Evolutionary conservation across 2,329 filamentous ascomycete genomes (phyloP), one percentile per base, ranked within the genome.

Genomic region (Penicillium griseofulvum): DNA sequence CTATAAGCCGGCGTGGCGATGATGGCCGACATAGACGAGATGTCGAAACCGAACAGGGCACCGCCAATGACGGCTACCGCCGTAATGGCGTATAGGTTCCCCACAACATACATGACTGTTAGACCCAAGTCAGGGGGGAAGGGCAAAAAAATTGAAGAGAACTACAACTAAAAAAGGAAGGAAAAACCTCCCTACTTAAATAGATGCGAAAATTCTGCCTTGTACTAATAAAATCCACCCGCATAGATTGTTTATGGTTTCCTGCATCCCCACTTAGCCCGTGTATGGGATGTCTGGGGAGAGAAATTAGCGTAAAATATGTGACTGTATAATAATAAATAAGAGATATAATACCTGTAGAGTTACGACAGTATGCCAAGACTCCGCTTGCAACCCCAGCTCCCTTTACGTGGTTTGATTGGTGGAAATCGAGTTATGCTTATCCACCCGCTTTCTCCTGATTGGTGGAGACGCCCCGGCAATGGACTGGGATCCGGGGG

Each of bases 21-120:
- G 43, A 68, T 68, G 37, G 70, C 70, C 2, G 69, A 71, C 68
- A 72, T 69, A 8, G 70, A 73, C 42, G 68, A 70, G 55, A 73
- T 72, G 56, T 72, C 70, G 50, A 71, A 71, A 41, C 68, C 68
- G 55, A 70, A 70, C 38, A 70, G 65, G 49, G 59, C 65, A 54
- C 68, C 68, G 46, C 68, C 68, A 58, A 70, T 65, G 39, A 70
- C 78, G 68, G 82, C 74, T 70, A 83, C 79, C 65, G 78, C 79
- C 54, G 81, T 76, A 61, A 85, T 83, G 57, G 80, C 71, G 63
- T 85, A 85, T 65, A 84, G 79, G 64, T 84, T 85, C 14, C 81
- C 61, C 24, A 58, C 78, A 46, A 81, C 77, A 57, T 60, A 51
- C 67, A 71, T 68, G 58, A 45, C 37, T 51, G 17, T 37, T 37